Base-by-base conservation (phyloP, 768 basidiomycete genomes). In the Cystofilobasidium macerans region DNA sequence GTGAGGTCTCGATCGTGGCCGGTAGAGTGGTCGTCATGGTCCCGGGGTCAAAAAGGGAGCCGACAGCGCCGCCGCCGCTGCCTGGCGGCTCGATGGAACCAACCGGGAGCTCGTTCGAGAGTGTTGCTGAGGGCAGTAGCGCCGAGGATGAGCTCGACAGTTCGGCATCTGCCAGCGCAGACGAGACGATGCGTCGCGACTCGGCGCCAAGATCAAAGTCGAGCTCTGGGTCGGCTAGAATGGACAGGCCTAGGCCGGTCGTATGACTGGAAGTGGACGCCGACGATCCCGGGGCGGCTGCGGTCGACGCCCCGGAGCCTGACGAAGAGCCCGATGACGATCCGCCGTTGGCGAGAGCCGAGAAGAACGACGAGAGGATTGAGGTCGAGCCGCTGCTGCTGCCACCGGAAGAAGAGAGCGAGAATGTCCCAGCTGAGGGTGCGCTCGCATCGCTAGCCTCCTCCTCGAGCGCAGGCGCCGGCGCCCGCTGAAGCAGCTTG, bases 31-130 rank as follows among this genome's bases (percentile, higher is more conserved):
- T 24, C 48, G 48, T 54, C 51, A 54, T 45, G 20, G 24, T 33
- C 20, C 33, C 38, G 13, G 35, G 32, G 16, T 43, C n/a, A n/a
- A n/a, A n/a, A n/a, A n/a, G n/a, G n/a, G n/a, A n/a, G n/a, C 28
- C 60, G 42, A 22, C 51, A 47, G 45, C 14, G 47, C 11, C 45
- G 22, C 32, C 33, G 43, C 48, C 20, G 13, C n/a, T 16, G 2
- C 20, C 20, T 12, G 26, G 43, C 40, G 40, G 35, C 24, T 16
- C 53, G 53, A 22, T 18, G 53, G 48, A 51, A n/a, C 22, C 43
- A 48, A n/a, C 43, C 16, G 43, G 42, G 61, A 62, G 61, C 45
- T 47, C 45, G 45, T 47, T n/a, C 22, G 45, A 22, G 45, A 47
- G 45, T n/a, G 45, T 42, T 20, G 16, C 16, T 16, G 42, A 42